Conservation (phyloP, 1,284 basidiomycete genomes). For the Phaffia rhodozyma region DNA sequence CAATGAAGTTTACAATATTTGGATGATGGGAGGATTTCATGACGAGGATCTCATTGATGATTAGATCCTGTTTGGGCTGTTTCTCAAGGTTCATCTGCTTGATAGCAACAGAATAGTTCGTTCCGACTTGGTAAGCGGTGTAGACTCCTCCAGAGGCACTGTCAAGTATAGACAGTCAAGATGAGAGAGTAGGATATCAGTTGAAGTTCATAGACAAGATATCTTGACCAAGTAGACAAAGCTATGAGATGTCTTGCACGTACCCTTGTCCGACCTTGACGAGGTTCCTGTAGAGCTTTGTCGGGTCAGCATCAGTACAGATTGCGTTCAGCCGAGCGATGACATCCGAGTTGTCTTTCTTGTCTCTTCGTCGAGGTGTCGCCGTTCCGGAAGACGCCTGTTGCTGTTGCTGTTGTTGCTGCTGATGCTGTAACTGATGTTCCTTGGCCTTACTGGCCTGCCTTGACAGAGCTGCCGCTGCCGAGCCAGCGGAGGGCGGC, state of each 20-base stretch:
- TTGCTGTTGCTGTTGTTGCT: conserved; percentile 21
- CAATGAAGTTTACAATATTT: conserved; percentile 99
- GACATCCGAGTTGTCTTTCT: conserved; percentile 77
- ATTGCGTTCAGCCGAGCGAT: conserved; percentile 83
- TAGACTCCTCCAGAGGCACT: conserved; percentile 96
- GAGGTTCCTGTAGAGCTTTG: conserved; percentile 77
- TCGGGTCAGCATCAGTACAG: conserved; percentile 95
- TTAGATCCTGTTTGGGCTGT: conserved; percentile 98
- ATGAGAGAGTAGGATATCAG: conserved; percentile 17
- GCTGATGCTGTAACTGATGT: conserved; percentile 10
- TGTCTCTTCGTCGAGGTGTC: conserved; percentile 70
- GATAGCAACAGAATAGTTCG: conserved; percentile 88
- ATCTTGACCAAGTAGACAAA: background rate
- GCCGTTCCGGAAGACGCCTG: conserved; percentile 40
- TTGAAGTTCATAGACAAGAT: background rate
- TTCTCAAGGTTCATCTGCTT: conserved; percentile 99
- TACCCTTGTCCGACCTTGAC: conserved; percentile 97
- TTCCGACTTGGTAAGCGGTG: conserved; percentile 91
- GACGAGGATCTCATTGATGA: conserved; percentile 99
- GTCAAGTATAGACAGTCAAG: conserved; percentile 11
- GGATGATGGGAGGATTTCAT: conserved; percentile 93
- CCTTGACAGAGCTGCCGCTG: conserved; percentile 25
- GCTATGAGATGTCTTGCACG: conserved; percentile 28
- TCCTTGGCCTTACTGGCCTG: conserved; percentile 27
- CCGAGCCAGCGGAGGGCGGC: conserved; percentile 20